Percentiles rank a stretch among this genome's conserved stretches.
Evolutionary conservation across 306 rosid species (phyloP).

Genomic region (Quercus mongolica): DNA sequence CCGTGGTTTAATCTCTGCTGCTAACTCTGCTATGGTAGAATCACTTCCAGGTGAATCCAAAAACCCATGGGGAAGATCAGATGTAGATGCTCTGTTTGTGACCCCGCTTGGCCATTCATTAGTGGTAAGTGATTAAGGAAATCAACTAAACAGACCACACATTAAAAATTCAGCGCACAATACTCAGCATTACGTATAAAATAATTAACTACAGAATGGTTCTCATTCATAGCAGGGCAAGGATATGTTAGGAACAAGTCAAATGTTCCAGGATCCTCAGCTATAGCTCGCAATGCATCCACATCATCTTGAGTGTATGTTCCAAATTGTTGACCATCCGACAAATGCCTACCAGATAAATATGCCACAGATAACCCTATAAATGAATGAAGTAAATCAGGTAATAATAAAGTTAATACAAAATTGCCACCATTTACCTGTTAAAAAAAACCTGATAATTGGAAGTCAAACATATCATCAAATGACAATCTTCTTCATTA

Average conservation of each 20-base stretch:
- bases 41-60: slow-evolving; percentile 61
- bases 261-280: slow-evolving; percentile 79
- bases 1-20: slow-evolving; percentile 94
- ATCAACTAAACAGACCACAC: slow-evolving; percentile 11
- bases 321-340: slow-evolving; percentile 67
- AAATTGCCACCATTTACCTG: not conserved
- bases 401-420: not conserved
- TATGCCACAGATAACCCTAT: slow-evolving; percentile 74
- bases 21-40: slow-evolving; percentile 68
- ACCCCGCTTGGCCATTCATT: slow-evolving; percentile 92
- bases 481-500: not conserved
- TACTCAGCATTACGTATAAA: not conserved
- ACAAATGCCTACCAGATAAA: slow-evolving; percentile 69
- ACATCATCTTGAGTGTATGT: slow-evolving; percentile 78
- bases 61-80: slow-evolving; percentile 59
- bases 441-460: not conserved
- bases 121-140: slow-evolving; percentile 67
- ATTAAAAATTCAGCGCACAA: slow-evolving; percentile 16
- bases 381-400: slow-evolving; percentile 15
- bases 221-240: slow-evolving; percentile 19
- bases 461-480: not conserved
- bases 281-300: slow-evolving; percentile 83
- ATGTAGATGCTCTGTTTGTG: slow-evolving; percentile 48
- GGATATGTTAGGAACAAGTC: slow-evolving; percentile 97
- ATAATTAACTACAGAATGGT: not conserved